Evolutionary conservation across 768 basidiomycete genomes (phyloP).

Genomic region (Mycena rebaudengoi): DNA sequence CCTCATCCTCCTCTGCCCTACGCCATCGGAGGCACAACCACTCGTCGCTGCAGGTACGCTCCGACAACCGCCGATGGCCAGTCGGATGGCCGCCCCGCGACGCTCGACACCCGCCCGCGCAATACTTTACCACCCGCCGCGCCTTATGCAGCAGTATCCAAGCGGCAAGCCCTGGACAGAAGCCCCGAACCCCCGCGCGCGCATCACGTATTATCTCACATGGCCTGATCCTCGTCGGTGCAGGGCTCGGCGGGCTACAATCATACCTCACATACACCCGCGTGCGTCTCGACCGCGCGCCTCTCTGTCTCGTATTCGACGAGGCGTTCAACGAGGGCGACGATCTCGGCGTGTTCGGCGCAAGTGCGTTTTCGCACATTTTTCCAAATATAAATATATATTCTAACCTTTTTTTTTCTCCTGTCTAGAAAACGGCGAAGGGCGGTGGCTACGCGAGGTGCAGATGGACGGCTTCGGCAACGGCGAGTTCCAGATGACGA

Average conservation of each 20-base stretch:
- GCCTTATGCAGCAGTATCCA: constrained; percentile 40
- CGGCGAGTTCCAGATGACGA: constrained; percentile 88
- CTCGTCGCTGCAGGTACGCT: too few relatives aligned
- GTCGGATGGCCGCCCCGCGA: too few relatives aligned
- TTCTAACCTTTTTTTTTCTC: too few relatives aligned
- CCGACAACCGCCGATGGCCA: too few relatives aligned
- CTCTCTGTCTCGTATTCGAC: constrained; percentile 73
- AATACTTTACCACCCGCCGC: constrained; percentile 47
- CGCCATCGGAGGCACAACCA: too few relatives aligned
- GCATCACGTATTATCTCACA: constrained; percentile 64
- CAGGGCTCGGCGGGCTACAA: constrained; percentile 59
- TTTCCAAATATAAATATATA: too few relatives aligned
- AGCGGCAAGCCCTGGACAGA: constrained; percentile 69
- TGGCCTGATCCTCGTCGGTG: constrained; percentile 64
- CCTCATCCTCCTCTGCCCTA: too few relatives aligned
- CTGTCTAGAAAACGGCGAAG: too few relatives aligned
- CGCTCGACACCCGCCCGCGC: too few relatives aligned
- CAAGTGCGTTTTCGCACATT: background rate
- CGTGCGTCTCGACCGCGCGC: constrained; percentile 61
- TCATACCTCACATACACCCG: constrained; percentile 64
- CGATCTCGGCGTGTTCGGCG: constrained; percentile 62
- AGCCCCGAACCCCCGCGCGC: constrained; percentile 57
- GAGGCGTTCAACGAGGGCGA: constrained; percentile 70
- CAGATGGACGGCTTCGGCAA: constrained; percentile 86
- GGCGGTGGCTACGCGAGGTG: constrained; percentile 72